Evolutionary conservation across 257 asterid species (phyloP).

Genomic region (Solanum commersonii): DNA sequence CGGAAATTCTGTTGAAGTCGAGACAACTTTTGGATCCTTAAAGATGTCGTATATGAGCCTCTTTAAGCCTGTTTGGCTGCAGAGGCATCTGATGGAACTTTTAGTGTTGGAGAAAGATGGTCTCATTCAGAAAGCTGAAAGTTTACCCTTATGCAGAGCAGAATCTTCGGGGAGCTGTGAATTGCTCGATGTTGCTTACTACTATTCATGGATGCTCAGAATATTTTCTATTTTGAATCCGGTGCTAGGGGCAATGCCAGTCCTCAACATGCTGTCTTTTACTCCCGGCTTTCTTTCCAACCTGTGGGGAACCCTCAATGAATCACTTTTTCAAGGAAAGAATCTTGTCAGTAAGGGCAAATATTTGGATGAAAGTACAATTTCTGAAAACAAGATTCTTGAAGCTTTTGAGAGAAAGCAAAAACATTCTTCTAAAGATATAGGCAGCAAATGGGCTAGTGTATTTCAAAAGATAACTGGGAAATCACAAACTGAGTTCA

Average conservation of each 20-base stretch:
- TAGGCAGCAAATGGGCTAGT: slow-evolving; percentile 67
- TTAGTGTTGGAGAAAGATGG: slow-evolving; percentile 34
- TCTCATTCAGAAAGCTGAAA: slow-evolving; percentile 18
- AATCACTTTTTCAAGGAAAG: slow-evolving; percentile 37
- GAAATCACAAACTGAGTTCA: slow-evolving; percentile 38
- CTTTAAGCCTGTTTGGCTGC: slow-evolving; percentile 65
- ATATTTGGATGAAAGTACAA: slow-evolving; percentile 14
- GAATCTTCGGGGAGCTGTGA: slow-evolving; percentile 27
- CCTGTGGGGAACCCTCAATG: slow-evolving; percentile 71
- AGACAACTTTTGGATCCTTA: slow-evolving; percentile 38
- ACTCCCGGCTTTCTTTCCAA: slow-evolving; percentile 79
- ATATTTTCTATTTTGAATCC: slow-evolving; percentile 62
- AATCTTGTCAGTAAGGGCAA: slow-evolving; percentile 13
- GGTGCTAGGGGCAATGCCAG: slow-evolving; percentile 64
- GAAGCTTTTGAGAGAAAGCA: slow-evolving; percentile 42
- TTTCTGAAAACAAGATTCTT: slow-evolving; percentile 24
- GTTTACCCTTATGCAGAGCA: slow-evolving; percentile 12
- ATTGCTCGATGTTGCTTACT: slow-evolving; percentile 57
- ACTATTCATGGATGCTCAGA: slow-evolving; percentile 75
- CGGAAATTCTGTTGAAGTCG: slow-evolving; percentile 32
- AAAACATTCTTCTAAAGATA: slow-evolving; percentile 42
- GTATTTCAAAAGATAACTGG: slow-evolving; percentile 68
- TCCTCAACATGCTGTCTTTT: slow-evolving; percentile 88
- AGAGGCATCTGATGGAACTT: slow-evolving; percentile 74
- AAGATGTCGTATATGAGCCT: slow-evolving; percentile 58